Evolutionary conservation across 2,329 filamentous ascomycete genomes (phyloP), one percentile per base, ranked within the genome.

Genomic region (Ilyonectria robusta): DNA sequence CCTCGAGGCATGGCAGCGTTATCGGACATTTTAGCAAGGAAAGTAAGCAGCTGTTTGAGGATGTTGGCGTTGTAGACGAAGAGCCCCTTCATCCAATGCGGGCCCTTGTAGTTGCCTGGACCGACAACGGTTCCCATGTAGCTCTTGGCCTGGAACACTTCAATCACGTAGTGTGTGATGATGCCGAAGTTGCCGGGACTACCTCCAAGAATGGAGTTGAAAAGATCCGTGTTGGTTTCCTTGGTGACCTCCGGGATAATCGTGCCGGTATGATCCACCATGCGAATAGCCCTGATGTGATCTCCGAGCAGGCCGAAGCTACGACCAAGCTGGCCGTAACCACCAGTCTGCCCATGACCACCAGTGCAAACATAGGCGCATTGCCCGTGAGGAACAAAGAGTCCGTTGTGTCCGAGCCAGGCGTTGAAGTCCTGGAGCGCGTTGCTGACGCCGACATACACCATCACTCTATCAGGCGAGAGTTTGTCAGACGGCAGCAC

Each of bases 141-240:
- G 8, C 82, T 83, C 19, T 75, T 69, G 60, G 68, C 70, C 1
- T 70, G 67, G 26, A 83, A 81, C 21, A 82, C 81, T 65, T 84
- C 79, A 29, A 85, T 76, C 0, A 86, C 89, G 76, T 71, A 75
- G 88, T 83, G 88, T 1, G 84, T 82, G 4, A 90, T 83, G 4
- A 91, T 81, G 1, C 85, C 89, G 56, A 88, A 87, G 37, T 86
- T 90, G 1, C 87, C 88, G 0, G 85, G 86, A 3, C 89, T 88
- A 3, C 88, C 88, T 3, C 88, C 88, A 8, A 84, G 81, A 4
- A 89, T 79, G 2, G 87, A 88, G 81, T 86, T 90, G 77, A 89
- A 91, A 0, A 91, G 80, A 44, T 91, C 88, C 0, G 82, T 71
- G 59, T 90, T 83, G n/a, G 80, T 76, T 0, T 80, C 72, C n/a